Conservation (phyloP, 164 flowering plant species). For the Stephania japonica region DNA sequence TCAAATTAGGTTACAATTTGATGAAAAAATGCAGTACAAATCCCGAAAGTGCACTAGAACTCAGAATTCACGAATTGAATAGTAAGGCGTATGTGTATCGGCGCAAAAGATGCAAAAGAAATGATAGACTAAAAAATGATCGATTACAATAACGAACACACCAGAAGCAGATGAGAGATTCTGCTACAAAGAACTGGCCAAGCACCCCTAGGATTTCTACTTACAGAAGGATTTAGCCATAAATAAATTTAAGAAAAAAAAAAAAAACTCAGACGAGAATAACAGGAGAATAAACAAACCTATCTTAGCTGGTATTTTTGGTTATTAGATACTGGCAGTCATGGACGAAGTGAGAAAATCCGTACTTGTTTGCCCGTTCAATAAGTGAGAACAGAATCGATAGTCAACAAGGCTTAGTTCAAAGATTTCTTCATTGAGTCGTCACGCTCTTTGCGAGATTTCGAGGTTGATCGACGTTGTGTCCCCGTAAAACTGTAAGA, state of each 20-base stretch:
- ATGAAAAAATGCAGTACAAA: too few species aligned
- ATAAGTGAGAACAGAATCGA: neutral
- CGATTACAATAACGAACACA: neutral
- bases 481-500: slow-evolving; percentile 81
- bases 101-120: neutral
- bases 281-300: too few species aligned
- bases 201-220: neutral
- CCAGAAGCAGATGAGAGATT: neutral
- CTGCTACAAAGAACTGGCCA: neutral
- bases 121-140: too few species aligned
- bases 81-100: neutral
- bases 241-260: too few species aligned
- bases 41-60: neutral
- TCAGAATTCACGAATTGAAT: neutral
- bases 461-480: slow-evolving; percentile 92
- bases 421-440: slow-evolving; percentile 40
- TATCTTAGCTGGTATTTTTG: neutral
- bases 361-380: neutral
- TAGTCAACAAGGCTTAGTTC: neutral
- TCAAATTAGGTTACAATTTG: too few species aligned
- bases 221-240: neutral
- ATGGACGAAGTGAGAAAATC: neutral
- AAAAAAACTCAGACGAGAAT: too few species aligned
- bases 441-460: slow-evolving; percentile 98
- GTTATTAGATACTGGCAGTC: too few species aligned